phyloP scores from a whole-genome alignment of 116 monocot genomes.

The Posidonia oceanica region DNA sequence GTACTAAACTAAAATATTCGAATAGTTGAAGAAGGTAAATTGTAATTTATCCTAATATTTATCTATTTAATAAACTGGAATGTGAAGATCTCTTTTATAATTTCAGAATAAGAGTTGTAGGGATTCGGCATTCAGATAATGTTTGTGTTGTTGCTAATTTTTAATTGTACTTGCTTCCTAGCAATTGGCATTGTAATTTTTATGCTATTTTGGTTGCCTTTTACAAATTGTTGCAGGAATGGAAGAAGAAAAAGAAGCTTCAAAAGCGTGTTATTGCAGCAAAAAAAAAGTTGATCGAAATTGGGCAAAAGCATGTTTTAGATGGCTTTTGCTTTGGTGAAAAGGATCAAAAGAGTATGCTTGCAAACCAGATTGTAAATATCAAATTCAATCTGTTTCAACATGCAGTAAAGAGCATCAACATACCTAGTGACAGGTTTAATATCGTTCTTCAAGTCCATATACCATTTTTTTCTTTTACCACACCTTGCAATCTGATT shows the following conservation, averaged over 20 bases:
- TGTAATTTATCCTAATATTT: too few species aligned
- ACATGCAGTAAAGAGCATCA: constrained; percentile 42
- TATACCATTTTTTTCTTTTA: too few species aligned
- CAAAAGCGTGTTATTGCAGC: constrained; percentile 41
- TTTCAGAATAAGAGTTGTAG: too few species aligned
- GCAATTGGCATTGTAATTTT: neutral
- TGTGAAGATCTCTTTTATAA: too few species aligned
- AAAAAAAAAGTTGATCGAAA: constrained; percentile 61
- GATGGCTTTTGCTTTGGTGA: constrained; percentile 49
- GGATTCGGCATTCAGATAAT: too few species aligned
- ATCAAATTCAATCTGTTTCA: constrained; percentile 61
- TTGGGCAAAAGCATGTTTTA: constrained; percentile 75
- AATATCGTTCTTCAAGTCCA: neutral
- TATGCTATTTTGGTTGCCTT: neutral
- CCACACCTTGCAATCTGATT: too few species aligned
- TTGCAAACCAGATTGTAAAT: constrained; percentile 51
- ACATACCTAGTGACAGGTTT: constrained; percentile 33
- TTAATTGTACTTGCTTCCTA: too few species aligned
- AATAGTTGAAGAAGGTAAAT: too few species aligned
- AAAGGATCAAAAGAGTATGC: constrained; percentile 41
- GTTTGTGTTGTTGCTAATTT: too few species aligned
- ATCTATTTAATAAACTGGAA: too few species aligned
- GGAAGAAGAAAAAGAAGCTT: constrained; percentile 77
- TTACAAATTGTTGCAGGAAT: constrained; percentile 42
- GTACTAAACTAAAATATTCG: too few species aligned